These are phyloP conservation scores for Kalmanozyma brasiliensis DNA, from an alignment of 1,284 basidiomycete species.

Conservation along the genomic window DNA sequence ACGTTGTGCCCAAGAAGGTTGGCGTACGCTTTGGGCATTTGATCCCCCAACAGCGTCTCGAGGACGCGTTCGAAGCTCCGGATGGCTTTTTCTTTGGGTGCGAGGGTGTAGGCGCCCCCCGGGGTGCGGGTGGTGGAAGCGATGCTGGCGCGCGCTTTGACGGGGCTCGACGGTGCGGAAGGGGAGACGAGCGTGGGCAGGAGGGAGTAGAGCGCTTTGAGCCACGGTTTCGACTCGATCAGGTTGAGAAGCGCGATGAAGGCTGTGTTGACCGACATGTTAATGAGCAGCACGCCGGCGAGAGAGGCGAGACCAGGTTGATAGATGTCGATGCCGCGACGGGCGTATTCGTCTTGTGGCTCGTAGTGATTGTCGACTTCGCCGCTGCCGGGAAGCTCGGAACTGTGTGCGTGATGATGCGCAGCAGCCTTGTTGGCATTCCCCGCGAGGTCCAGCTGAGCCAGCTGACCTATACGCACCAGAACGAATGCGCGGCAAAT, in stretches of 20 bases:
- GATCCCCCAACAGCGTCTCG: slow-evolving; percentile 87
- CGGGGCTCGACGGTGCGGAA: neutral
- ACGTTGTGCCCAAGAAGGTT: slow-evolving; percentile 57
- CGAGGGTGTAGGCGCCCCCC: slow-evolving; percentile 5
- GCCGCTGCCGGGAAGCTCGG: neutral
- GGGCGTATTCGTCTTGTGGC: slow-evolving; percentile 18
- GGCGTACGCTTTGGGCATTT: slow-evolving; percentile 85
- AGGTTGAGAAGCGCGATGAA: slow-evolving; percentile 90
- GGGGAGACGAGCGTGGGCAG: slow-evolving; percentile 9
- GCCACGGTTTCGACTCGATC: slow-evolving; percentile 55
- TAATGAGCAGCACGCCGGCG: slow-evolving; percentile 88
- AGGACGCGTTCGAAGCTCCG: slow-evolving; percentile 76
- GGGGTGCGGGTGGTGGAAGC: slow-evolving; percentile 7
- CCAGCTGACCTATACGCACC: slow-evolving; percentile 82
- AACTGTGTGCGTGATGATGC: slow-evolving; percentile 13
- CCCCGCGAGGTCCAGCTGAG: slow-evolving; percentile 30
- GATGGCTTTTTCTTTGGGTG: slow-evolving; percentile 39
- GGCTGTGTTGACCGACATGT: slow-evolving; percentile 78
- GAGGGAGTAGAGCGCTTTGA: slow-evolving; percentile 59
- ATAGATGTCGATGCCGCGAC: slow-evolving; percentile 53
- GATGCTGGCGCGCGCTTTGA: neutral
- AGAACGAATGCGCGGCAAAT: slow-evolving; percentile 91
- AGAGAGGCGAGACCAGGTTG: slow-evolving; percentile 70
- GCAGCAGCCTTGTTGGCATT: slow-evolving; percentile 28
- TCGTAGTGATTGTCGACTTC: neutral